Evolutionary conservation across 306 rosid species (phyloP), one percentile per base, ranked within the genome.

Genomic region (Vigna reflexopilosa): DNA sequence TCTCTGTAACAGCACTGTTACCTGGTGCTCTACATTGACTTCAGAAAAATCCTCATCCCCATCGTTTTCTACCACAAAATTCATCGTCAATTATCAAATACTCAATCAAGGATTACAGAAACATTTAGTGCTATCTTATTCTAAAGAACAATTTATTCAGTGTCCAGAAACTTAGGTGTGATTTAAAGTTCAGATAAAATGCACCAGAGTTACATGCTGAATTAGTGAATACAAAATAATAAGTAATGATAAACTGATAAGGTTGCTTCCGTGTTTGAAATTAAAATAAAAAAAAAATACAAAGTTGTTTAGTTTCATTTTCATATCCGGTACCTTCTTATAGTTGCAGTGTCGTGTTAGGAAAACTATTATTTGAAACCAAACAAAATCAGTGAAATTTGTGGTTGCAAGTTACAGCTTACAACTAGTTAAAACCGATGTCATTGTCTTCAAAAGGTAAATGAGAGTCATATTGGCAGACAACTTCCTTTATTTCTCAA

Each of bases 1-100:
- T 7, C 22, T 47, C 63, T 55, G 26, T 48, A 45, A 45, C 12
- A 51, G 38, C 61, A 78, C 72, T 34, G 73, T 72, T 86, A 94
- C 97, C 97, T 94, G 98, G 82, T 90, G 91, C 76, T 92, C 93
- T 79, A 94, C 90, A 75, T 84, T 90, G 73, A 90, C 96, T 84
- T 94, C 98, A 40, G 91, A 89, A 82, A 89, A 90, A 34, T 94
- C 98, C 83, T 94, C 97, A 83, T 86, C 90, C 56, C 76, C 85
- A 42, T 86, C 81, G 38, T 80, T 87, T 77, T 86, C 98, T 94
- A 97, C 83, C 68, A 85, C 63, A 82, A 57, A 32, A 82, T 76
- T 58, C 58, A 24, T 40, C 28, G 47, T 65, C 66, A 76, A 16
- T 22, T 56, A 55, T 61, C 30, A 71, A 76, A 80, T 28, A 74